Percentiles rank a stretch among this genome's conserved stretches.
phyloP scores from a whole-genome alignment of 176 grass and related monocot genomes.

The Raddia guianensis region DNA sequence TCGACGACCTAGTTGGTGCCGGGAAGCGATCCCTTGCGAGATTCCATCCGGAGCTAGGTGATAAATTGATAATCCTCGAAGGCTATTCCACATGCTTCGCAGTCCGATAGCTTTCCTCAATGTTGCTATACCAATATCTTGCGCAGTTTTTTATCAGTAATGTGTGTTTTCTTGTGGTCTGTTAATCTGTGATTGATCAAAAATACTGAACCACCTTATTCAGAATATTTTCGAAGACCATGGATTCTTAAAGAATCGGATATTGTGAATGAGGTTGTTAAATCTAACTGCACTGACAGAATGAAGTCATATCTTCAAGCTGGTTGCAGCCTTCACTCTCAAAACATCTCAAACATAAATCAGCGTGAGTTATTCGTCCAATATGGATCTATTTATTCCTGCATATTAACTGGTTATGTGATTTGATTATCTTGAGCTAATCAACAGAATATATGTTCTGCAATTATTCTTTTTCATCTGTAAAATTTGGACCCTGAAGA shows the following conservation, averaged over 20 bases:
- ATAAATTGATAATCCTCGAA: not conserved
- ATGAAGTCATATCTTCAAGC: slow-evolving; percentile 66
- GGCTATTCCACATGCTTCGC: not conserved
- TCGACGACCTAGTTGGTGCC: slow-evolving; percentile 62
- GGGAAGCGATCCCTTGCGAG: slow-evolving; percentile 55
- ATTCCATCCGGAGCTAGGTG: slow-evolving; percentile 60
- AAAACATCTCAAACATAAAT: slow-evolving; percentile 59
- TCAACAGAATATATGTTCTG: not conserved
- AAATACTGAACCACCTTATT: not conserved
- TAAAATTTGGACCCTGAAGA: slow-evolving; percentile 28
- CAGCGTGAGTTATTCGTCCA: slow-evolving; percentile 52
- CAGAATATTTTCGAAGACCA: slow-evolving; percentile 57
- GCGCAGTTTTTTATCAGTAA: not conserved
- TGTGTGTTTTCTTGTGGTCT: not conserved
- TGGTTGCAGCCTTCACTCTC: slow-evolving; percentile 47
- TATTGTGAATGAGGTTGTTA: slow-evolving; percentile 48
- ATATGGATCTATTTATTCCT: not conserved
- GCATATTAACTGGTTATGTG: not conserved
- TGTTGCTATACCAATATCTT: not conserved
- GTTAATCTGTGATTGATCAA: not conserved
- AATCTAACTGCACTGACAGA: slow-evolving; percentile 61
- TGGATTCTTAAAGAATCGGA: slow-evolving; percentile 39
- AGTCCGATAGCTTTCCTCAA: not conserved
- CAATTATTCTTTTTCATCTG: not conserved
- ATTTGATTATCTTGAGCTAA: not conserved